Percentiles rank a stretch among this genome's conserved stretches.
Conservation (phyloP, 2,329 filamentous ascomycete genomes). For the Dactylonectria macrodidyma region DNA sequence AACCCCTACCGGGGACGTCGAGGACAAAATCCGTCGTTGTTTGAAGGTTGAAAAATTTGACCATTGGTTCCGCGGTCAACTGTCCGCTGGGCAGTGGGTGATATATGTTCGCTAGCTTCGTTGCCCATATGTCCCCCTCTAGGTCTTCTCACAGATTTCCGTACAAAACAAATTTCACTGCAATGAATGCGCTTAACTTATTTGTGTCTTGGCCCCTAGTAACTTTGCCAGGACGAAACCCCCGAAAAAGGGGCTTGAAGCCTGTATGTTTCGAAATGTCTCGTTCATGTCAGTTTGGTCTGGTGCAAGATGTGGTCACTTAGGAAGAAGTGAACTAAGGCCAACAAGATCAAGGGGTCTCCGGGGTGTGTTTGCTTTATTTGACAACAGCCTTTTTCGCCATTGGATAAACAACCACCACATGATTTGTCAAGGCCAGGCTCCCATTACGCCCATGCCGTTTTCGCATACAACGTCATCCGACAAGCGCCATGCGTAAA, state of each 20-base stretch:
- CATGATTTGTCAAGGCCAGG: not conserved
- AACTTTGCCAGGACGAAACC: conserved; percentile 6
- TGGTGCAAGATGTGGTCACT: not conserved
- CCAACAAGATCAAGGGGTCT: not conserved
- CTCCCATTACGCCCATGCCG: not conserved
- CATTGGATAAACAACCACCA: not conserved
- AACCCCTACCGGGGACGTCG: conserved; percentile 36
- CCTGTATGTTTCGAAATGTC: not conserved
- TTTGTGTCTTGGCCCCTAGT: conserved; percentile 22
- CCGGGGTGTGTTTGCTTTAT: not conserved
- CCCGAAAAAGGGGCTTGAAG: conserved; percentile 16
- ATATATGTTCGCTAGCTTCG: conserved; percentile 47
- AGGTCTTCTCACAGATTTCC: conserved; percentile 51
- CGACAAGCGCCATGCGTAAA: not conserved
- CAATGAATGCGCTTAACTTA: conserved; percentile 47
- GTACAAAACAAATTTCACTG: conserved; percentile 49
- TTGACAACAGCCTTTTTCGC: not conserved
- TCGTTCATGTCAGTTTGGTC: not conserved
- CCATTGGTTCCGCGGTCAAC: conserved; percentile 49
- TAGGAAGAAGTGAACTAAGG: not conserved
- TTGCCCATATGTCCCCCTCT: conserved; percentile 49
- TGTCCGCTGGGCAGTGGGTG: conserved; percentile 39
- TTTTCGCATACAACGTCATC: not conserved
- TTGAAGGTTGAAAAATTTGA: conserved; percentile 52
- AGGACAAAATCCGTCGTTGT: conserved; percentile 49